Conservation (phyloP, 2,329 filamentous ascomycete genomes). For the Massarina eburnea region DNA sequence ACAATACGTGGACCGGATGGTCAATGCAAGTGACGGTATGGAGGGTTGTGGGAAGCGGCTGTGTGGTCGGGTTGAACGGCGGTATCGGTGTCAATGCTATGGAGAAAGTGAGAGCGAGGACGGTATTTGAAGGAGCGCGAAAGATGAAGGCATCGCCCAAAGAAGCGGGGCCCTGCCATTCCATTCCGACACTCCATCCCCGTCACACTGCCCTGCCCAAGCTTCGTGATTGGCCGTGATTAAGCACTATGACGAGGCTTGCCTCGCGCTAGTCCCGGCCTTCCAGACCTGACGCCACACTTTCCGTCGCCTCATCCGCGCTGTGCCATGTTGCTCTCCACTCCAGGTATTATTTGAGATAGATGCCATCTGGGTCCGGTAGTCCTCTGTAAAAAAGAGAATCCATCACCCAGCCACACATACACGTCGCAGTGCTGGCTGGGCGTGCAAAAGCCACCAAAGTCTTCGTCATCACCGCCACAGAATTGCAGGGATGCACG, state of each 20-base stretch:
- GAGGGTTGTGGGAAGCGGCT: background rate
- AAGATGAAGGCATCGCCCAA: background rate
- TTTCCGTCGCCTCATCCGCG: background rate
- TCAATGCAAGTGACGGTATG: background rate
- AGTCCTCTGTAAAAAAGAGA: too few relatives aligned
- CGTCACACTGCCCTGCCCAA: background rate
- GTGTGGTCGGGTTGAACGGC: too few relatives aligned
- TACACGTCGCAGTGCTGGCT: background rate
- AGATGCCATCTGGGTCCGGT: too few relatives aligned
- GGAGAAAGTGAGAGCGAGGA: too few relatives aligned
- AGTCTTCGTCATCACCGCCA: conserved; percentile 1
- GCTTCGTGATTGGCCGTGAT: background rate
- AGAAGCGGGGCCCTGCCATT: background rate
- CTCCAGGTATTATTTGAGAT: too few relatives aligned
- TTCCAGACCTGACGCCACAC: background rate
- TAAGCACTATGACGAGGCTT: conserved; percentile 6
- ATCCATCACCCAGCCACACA: too few relatives aligned
- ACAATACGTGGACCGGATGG: background rate
- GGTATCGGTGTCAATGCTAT: too few relatives aligned
- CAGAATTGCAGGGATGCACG: background rate
- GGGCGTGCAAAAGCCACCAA: too few relatives aligned
- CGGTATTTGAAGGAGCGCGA: too few relatives aligned
- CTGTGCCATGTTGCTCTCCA: too few relatives aligned
- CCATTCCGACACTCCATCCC: background rate
- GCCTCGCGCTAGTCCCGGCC: background rate